phyloP scores from a whole-genome alignment of 192 early-diverging fungal genomes.

The Powellomyces hirtus region DNA sequence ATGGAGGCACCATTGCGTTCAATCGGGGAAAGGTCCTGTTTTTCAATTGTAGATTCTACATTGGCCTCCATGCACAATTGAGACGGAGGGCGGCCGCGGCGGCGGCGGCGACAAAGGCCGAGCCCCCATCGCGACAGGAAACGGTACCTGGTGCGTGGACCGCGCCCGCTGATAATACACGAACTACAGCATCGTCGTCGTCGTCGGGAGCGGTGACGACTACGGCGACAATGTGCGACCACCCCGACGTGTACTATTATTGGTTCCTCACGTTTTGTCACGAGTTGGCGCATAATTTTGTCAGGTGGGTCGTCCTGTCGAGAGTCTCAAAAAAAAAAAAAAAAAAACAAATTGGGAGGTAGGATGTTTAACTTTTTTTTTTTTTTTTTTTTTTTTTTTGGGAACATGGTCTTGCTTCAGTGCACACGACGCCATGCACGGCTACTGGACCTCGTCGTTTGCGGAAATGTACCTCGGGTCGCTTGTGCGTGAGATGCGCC shows the following conservation, averaged over 20 bases:
- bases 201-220: neutral
- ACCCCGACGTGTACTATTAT: constrained; percentile 53
- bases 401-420: no score
- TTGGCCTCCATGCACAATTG: constrained; percentile 59
- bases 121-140: neutral
- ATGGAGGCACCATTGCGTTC: constrained; percentile 75
- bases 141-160: constrained; percentile 16
- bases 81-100: neutral
- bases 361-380: neutral
- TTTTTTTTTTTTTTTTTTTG: constrained; percentile 20
- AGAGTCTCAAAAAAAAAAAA: no score
- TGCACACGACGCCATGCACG: constrained; percentile 71
- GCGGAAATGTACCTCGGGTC: constrained; percentile 45
- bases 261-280: constrained; percentile 87
- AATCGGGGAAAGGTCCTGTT: constrained; percentile 73
- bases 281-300: constrained; percentile 80
- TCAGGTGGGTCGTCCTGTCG: constrained; percentile 9
- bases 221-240: no score
- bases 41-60: constrained; percentile 80
- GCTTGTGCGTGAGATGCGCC: constrained; percentile 3
- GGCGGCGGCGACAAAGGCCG: no score
- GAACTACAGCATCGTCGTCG: neutral
- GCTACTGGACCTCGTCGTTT: constrained; percentile 80
- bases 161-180: neutral
- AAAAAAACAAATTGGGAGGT: neutral